Base-by-base conservation (phyloP, 2,329 filamentous ascomycete species). In the Fusarium sp. region DNA sequence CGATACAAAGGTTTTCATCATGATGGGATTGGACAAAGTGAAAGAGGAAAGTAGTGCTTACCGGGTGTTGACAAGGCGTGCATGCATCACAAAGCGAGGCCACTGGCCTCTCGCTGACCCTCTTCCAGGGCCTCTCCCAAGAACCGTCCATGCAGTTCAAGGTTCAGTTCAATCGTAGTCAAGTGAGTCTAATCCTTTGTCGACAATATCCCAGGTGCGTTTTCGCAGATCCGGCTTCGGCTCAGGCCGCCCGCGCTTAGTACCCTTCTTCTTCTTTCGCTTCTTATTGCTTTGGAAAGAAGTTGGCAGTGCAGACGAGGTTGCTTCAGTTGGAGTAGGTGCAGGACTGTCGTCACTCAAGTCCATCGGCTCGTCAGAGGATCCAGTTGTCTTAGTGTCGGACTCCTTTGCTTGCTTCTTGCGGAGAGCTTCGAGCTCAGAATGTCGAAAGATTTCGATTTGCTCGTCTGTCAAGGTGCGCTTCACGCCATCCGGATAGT, bases 401-500 rank as follows among this genome's bases (percentile, higher is more conserved):
- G 59, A 22, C 20, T 78, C 82, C 67, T 81, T 85, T 48, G 83
- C 82, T 60, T 83, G 81, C 69, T 88, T 85, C 71, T 90, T 90
- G 29, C 94, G 85, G 43, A 97, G 85, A 14, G 90, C 84, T 79
- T 97, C 92, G 24, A 97, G 89, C 82, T 98, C 96, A 3, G 94
- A 96, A 80, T 97, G 94, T 71, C 95, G 89, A 81, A 98, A 98
- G 71, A 98, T 96, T 63, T 91, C 90, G 76, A 98, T 94, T 85
- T 98, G 94, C 77, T 95, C 94, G 79, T 98, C 94, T 11, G 95
- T 98, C 77, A 98, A 86, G 20, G 95, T 98, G 45, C 96, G 92
- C 81, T 97, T 97, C 71, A 92, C 90, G 4, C 96, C 95, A 79
- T 98, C 95, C 1, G 89, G 83, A 76, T 98, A 98, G 82, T 94